Evolutionary conservation across 2,329 filamentous ascomycete species (phyloP).

Genomic region (Apiospora marii): DNA sequence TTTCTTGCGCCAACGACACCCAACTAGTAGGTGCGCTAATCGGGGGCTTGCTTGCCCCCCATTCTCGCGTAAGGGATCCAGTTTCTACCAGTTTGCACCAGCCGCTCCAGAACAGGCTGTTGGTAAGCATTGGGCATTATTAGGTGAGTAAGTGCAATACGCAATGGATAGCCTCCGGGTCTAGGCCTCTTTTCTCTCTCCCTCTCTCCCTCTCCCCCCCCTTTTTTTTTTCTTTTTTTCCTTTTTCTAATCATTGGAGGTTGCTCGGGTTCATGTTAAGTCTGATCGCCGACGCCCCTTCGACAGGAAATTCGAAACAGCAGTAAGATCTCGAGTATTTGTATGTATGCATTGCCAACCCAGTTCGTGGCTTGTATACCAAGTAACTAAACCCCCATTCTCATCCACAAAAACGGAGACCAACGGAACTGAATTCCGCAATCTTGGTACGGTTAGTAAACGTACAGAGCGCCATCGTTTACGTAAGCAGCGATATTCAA

Average conservation of each 20-base stretch:
- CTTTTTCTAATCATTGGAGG: no score
- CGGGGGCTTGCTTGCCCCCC: slow-evolving; percentile 3
- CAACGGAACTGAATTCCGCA: not conserved
- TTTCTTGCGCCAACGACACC: not conserved
- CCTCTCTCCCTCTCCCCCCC: not conserved
- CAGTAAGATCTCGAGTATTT: not conserved
- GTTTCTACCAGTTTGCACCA: not conserved
- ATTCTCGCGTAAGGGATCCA: slow-evolving; percentile 8
- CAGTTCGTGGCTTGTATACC: not conserved
- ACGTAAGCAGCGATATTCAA: not conserved
- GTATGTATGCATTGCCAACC: not conserved
- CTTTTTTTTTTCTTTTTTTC: no score
- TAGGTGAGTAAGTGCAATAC: not conserved
- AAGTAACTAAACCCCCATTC: not conserved
- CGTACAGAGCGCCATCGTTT: not conserved
- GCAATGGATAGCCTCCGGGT: not conserved
- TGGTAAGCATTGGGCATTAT: not conserved
- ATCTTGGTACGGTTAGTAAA: not conserved
- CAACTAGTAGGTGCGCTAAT: slow-evolving; percentile 3
- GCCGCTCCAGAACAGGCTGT: not conserved
- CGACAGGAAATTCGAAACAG: not conserved
- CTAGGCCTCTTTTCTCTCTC: not conserved
- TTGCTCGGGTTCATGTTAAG: not conserved
- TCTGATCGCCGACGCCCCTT: not conserved
- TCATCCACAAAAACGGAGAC: not conserved